These are phyloP conservation scores for Corchorus olitorius DNA, from an alignment of 345 rosid genomes.

Conservation along the genomic window DNA sequence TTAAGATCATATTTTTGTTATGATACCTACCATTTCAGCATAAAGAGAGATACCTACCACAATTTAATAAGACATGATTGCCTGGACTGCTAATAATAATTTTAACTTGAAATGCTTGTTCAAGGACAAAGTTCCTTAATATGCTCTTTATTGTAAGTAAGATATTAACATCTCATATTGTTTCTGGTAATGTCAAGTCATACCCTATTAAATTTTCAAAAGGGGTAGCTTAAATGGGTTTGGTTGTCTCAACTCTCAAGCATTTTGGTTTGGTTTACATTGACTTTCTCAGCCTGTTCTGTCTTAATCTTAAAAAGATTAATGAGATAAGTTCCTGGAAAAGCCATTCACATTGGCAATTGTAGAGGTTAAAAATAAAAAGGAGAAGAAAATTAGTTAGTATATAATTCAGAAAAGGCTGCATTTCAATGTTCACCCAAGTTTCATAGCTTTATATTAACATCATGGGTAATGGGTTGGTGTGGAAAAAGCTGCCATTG, in stretches of 20 bases:
- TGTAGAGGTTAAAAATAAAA: neutral
- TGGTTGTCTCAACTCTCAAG: neutral
- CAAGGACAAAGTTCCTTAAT: neutral
- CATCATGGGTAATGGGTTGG: constrained; percentile 11
- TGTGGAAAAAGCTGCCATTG: neutral
- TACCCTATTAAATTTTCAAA: neutral
- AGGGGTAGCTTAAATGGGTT: constrained; percentile 11
- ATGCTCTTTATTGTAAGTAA: neutral
- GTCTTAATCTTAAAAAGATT: neutral
- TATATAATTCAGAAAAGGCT: neutral
- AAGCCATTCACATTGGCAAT: neutral
- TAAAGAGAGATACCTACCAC: neutral
- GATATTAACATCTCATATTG: neutral
- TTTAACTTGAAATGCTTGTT: constrained; percentile 1
- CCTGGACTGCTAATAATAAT: neutral
- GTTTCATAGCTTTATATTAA: neutral
- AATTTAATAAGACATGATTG: neutral
- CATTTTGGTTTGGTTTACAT: neutral
- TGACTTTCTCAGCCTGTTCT: constrained; percentile 2
- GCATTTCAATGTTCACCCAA: constrained; percentile 7
- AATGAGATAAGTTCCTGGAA: neutral
- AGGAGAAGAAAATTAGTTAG: neutral
- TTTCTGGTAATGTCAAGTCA: neutral
- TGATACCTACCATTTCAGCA: neutral
- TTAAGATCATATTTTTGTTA: neutral